A percentile compares a stretch with the other conserved stretches of the same genome.
phyloP scores from a whole-genome alignment of 805 yeast species.

The Candida easanensis region DNA sequence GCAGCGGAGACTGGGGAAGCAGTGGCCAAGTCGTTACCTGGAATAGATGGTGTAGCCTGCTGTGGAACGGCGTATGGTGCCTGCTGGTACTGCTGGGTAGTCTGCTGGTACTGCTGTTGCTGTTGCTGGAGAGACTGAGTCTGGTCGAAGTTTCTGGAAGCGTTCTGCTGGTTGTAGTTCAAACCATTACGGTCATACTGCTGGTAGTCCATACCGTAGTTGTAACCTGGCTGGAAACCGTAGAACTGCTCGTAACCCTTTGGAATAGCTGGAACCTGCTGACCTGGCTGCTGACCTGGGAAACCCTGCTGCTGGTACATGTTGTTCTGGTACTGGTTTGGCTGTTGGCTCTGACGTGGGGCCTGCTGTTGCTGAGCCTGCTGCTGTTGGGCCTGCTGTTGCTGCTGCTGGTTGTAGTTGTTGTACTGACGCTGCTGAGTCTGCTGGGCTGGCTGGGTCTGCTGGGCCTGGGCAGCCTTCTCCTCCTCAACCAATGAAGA shows the following conservation, averaged over 20 bases:
- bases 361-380: conserved; percentile 17
- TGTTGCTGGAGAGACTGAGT: conserved; percentile 14
- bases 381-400: conserved; percentile 19
- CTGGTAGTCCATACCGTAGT: conserved; percentile 15
- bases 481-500: conserved; percentile 43
- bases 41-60: conserved; percentile 21
- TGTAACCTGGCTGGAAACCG: conserved; percentile 21
- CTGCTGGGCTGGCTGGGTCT: conserved; percentile 5
- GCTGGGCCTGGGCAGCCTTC: conserved; percentile 21
- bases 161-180: conserved; percentile 10
- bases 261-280: conserved; percentile 26
- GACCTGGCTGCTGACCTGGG: conserved; percentile 19
- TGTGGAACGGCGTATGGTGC: conserved; percentile 28
- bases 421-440: conserved; percentile 14
- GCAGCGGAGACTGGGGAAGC: conserved; percentile 29
- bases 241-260: conserved; percentile 34
- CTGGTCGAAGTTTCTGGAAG: conserved; percentile 9
- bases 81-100: conserved; percentile 25
- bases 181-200: conserved; percentile 10
- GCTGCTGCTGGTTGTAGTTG: conserved; percentile 14
- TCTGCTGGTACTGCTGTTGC: conserved; percentile 4
- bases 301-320: conserved; percentile 9
- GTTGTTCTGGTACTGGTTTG: conserved; percentile 17
- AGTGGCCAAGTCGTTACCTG: conserved; percentile 19
- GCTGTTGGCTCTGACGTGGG: conserved; percentile 13